Conservation (phyloP, 495 filamentous ascomycete genomes). For the Glarea lozoyensis region DNA sequence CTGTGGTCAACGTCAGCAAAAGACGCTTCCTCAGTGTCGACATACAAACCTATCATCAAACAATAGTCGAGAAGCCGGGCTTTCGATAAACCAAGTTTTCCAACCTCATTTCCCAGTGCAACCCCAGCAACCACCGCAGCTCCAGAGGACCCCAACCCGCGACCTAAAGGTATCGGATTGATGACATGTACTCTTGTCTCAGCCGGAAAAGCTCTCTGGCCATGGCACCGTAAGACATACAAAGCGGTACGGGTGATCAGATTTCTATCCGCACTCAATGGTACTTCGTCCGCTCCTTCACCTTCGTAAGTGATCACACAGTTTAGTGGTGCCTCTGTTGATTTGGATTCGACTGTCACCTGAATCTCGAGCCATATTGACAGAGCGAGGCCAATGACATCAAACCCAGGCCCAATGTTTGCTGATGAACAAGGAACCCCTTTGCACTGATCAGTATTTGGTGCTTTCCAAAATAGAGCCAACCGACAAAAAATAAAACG, state of each 20-base stretch:
- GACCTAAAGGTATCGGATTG: constrained; percentile 85
- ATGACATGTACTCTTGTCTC: constrained; percentile 87
- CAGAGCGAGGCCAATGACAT: constrained; percentile 90
- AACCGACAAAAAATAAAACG: too few relatives aligned
- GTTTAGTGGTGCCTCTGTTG: constrained; percentile 60
- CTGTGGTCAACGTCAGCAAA: constrained; percentile 29
- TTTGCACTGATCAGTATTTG: constrained; percentile 2
- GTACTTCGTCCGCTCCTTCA: constrained; percentile 63
- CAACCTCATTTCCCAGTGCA: constrained; percentile 81
- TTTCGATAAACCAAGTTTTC: constrained; percentile 66
- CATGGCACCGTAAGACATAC: constrained; percentile 88
- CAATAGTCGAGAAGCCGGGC: constrained; percentile 88
- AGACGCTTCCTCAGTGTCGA: constrained; percentile 8
- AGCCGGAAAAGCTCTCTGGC: constrained; percentile 66
- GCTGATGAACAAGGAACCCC: constrained; percentile 74
- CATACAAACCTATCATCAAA: constrained; percentile 76
- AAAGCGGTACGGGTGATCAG: constrained; percentile 85
- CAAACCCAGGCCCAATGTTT: constrained; percentile 94
- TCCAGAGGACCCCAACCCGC: constrained; percentile 86
- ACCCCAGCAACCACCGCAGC: constrained; percentile 94
- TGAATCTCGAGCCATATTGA: constrained; percentile 82
- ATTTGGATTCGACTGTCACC: constrained; percentile 51
- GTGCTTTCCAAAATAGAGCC: too few relatives aligned
- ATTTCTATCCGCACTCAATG: constrained; percentile 69
- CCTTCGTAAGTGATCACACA: constrained; percentile 88